Evolutionary conservation across 371 early-diverging fungal species (phyloP).

Genomic region (Circinella umbellata): DNA sequence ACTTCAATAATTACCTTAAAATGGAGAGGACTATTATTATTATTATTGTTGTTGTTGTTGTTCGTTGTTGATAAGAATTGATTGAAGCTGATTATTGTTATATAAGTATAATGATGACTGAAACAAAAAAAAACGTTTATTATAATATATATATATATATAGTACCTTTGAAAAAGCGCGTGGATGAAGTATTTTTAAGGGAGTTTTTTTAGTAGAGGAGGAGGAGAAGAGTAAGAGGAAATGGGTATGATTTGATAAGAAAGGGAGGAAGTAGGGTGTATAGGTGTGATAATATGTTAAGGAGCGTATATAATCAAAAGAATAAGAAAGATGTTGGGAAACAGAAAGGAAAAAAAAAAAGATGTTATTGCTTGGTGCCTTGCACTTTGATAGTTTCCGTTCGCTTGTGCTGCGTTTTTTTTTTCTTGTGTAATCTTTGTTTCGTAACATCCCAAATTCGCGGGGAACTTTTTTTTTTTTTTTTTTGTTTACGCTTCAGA

Average conservation of each 20-base stretch:
- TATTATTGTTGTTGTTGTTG: background rate
- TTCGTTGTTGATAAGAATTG: too few relatives aligned
- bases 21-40: background rate
- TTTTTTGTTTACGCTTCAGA: too few relatives aligned
- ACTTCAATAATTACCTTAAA: slow-evolving; percentile 3
- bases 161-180: too few relatives aligned
- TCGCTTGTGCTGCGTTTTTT: background rate
- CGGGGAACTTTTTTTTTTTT: background rate
- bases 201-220: too few relatives aligned
- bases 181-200: too few relatives aligned
- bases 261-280: background rate
- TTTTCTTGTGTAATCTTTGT: background rate
- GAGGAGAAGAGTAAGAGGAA: background rate
- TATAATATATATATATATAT: too few relatives aligned
- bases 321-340: background rate
- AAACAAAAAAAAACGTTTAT: too few relatives aligned
- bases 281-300: background rate
- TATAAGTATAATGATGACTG: too few relatives aligned
- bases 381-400: background rate
- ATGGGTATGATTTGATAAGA: background rate
- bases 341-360: slow-evolving; percentile 2
- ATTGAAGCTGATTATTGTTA: too few relatives aligned
- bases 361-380: background rate
- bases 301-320: slow-evolving; percentile 13
- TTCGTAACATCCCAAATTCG: background rate